These are phyloP conservation scores for Chlamydomonas schloesseri DNA, from an alignment of 139 green algal genomes.

Conservation along the genomic window DNA sequence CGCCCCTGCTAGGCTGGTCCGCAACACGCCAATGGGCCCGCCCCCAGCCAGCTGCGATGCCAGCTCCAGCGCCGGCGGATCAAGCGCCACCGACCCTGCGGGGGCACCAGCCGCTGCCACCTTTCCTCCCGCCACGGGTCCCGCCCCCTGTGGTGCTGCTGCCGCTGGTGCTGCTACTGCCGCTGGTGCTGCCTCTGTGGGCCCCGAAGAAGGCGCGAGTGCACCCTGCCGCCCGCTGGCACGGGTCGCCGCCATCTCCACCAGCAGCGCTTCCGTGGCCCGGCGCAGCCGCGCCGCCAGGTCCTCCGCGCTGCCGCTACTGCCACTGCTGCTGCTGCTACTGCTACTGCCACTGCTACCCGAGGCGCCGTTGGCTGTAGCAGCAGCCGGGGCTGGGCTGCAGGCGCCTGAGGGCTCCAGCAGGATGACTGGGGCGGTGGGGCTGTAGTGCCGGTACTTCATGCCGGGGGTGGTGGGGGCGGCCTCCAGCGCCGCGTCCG, in stretches of 20 bases:
- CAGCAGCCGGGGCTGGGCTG: not conserved
- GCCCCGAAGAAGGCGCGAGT: no score
- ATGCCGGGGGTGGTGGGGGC: constrained; percentile 71
- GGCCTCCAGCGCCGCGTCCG: constrained; percentile 59
- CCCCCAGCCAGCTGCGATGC: not conserved
- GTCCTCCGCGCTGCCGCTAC: constrained; percentile 24
- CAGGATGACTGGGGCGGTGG: constrained; percentile 48
- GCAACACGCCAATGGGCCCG: constrained; percentile 19
- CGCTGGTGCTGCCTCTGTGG: not conserved
- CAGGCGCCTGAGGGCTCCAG: constrained; percentile 5
- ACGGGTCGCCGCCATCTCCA: not conserved
- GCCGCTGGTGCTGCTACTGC: not conserved
- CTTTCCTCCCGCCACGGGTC: no score
- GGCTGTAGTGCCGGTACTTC: constrained; percentile 80
- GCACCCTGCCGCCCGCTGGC: no score
- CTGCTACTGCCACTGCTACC: constrained; percentile 20
- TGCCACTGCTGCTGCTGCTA: not conserved
- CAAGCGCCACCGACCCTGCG: no score
- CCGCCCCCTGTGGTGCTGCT: no score
- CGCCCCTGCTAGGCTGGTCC: constrained; percentile 28
- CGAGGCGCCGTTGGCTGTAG: constrained; percentile 1
- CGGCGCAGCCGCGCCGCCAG: constrained; percentile 22
- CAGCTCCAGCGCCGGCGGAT: not conserved
- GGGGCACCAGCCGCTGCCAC: no score
- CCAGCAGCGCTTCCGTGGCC: not conserved